A percentile compares a stretch with the other conserved stretches of the same genome.
phyloP scores from a whole-genome alignment of 2,329 filamentous ascomycete genomes.

The Periconia sp. region DNA sequence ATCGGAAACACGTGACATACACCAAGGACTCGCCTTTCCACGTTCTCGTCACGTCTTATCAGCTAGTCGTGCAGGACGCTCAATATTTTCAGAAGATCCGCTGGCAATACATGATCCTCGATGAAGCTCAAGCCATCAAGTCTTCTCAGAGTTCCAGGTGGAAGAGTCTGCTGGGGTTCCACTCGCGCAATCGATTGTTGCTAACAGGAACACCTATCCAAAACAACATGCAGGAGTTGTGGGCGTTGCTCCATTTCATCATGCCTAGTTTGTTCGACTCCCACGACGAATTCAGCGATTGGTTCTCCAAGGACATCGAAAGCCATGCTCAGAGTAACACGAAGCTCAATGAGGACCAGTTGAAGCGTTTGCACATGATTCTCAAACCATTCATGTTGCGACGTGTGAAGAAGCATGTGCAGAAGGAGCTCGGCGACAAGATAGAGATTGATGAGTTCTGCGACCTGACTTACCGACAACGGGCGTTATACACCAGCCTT shows the following conservation, averaged over 20 bases:
- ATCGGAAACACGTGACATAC: constrained; percentile 95
- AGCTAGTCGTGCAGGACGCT: constrained; percentile 92
- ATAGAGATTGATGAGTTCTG: constrained; percentile 96
- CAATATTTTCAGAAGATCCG: constrained; percentile 99
- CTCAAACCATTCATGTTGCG: constrained; percentile 99
- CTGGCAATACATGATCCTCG: constrained; percentile 99
- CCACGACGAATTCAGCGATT: constrained; percentile 89
- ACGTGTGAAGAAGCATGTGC: constrained; percentile 99
- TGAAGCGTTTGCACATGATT: constrained; percentile 97
- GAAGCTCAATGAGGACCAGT: constrained; percentile 98
- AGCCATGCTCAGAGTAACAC: constrained; percentile 98
- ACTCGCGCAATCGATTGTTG: constrained; percentile 90
- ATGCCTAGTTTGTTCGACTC: constrained; percentile 99
- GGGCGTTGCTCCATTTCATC: constrained; percentile 97
- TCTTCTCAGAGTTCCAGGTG: constrained; percentile 94
- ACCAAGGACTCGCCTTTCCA: constrained; percentile 92
- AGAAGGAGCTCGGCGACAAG: constrained; percentile 98
- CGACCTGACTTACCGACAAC: constrained; percentile 92
- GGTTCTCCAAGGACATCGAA: constrained; percentile 96
- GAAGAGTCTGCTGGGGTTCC: constrained; percentile 93
- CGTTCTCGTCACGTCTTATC: constrained; percentile 94
- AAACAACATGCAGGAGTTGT: constrained; percentile 99
- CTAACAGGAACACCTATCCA: constrained; percentile 97
- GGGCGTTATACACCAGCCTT: constrained; percentile 88
- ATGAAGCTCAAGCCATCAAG: constrained; percentile 98